These are phyloP conservation scores for Intubia oerlemansii DNA, from an alignment of 2,329 filamentous ascomycete genomes.

Conservation along the genomic window DNA sequence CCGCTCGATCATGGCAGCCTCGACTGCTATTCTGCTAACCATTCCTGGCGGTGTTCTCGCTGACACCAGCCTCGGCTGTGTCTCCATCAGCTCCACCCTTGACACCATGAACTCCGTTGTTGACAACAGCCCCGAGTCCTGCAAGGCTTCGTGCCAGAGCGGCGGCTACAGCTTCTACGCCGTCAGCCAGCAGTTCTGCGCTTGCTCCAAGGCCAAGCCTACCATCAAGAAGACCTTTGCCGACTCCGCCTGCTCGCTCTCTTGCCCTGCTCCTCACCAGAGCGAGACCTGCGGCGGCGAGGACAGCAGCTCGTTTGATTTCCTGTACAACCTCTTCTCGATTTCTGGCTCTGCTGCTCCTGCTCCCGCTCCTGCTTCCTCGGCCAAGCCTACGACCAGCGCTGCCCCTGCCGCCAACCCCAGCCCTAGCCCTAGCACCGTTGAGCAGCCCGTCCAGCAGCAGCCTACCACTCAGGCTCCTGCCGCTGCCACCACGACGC, in stretches of 20 bases:
- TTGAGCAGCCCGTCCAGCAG: too few species aligned
- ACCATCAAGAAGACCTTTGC: slow-evolving; percentile 7
- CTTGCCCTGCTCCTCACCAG: slow-evolving; percentile 5
- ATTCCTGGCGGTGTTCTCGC: slow-evolving; percentile 2
- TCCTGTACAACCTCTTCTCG: slow-evolving; percentile 8
- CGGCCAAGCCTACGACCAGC: not conserved
- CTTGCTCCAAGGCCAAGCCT: slow-evolving; percentile 3
- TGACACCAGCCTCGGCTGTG: slow-evolving; percentile 6
- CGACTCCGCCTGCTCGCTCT: slow-evolving; percentile 5
- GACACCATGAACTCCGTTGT: slow-evolving; percentile 1
- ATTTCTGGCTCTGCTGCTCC: not conserved
- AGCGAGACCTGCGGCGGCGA: slow-evolving; percentile 6
- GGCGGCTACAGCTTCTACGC: slow-evolving; percentile 7
- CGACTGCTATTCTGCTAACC: slow-evolving; percentile 2
- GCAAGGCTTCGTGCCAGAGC: slow-evolving; percentile 3
- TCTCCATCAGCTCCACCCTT: slow-evolving; percentile 7
- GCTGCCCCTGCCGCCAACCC: not conserved
- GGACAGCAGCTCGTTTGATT: slow-evolving; percentile 5
- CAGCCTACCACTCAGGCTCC: not conserved
- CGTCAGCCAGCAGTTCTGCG: slow-evolving; percentile 7
- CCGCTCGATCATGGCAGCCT: slow-evolving; percentile 3
- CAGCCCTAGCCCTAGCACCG: not conserved
- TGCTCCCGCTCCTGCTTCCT: not conserved
- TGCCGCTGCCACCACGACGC: not conserved
- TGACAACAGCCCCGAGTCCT: slow-evolving; percentile 6